Percentiles rank a stretch among this genome's conserved stretches.
phyloP scores from a whole-genome alignment of 2,329 filamentous ascomycete genomes.

The Botrytis pseudocinerea region DNA sequence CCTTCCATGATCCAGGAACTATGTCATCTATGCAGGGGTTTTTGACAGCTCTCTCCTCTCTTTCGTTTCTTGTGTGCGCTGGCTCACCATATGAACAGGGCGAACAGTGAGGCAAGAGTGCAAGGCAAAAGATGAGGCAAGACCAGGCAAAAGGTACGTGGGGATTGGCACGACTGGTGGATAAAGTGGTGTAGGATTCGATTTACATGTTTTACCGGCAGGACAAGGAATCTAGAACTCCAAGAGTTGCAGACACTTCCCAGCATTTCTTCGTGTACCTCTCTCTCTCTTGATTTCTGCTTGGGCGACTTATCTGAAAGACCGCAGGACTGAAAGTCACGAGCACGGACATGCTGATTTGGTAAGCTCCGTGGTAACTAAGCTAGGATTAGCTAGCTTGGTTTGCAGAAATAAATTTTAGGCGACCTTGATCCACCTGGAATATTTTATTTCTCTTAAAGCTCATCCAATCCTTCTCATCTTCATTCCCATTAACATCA shows the following conservation, averaged over 20 bases:
- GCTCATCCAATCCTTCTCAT: background rate
- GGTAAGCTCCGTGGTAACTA: constrained; percentile 9
- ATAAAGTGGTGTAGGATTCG: background rate
- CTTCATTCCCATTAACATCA: background rate
- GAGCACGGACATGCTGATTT: background rate
- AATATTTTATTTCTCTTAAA: constrained; percentile 18
- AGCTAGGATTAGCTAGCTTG: constrained; percentile 2
- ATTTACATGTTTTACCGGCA: background rate
- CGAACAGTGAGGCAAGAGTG: constrained; percentile 18
- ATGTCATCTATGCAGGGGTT: constrained; percentile 9
- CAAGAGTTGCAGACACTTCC: background rate
- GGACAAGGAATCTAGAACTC: background rate
- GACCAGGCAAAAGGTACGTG: background rate
- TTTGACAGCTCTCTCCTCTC: background rate
- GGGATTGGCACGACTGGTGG: background rate
- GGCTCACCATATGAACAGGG: constrained; percentile 19
- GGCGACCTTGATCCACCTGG: constrained; percentile 15
- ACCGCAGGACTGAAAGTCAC: background rate
- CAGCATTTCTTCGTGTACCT: background rate
- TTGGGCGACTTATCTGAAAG: background rate
- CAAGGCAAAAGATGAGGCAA: constrained; percentile 4
- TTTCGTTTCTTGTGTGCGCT: constrained; percentile 15
- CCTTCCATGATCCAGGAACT: background rate
- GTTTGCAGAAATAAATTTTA: constrained; percentile 19
- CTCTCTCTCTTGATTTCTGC: background rate